Evolutionary conservation across 2,329 filamentous ascomycete species (phyloP), one percentile per base, ranked within the genome.

Genomic region (Monosporascus sp.): DNA sequence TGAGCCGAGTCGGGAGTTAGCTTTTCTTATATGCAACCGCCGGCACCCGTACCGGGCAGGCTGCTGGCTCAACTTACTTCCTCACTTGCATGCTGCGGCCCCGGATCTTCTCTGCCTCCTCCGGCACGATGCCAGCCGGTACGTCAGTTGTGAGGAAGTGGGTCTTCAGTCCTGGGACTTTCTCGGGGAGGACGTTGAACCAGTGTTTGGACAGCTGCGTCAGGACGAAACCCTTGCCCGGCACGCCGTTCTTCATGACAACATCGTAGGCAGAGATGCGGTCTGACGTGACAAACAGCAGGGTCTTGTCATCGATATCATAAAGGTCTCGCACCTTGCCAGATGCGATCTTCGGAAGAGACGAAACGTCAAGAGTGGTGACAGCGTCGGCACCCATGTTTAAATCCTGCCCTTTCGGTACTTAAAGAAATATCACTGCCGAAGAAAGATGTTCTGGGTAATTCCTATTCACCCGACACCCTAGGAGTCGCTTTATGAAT

Each of bases 211-310:
- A 70, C 54, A 75, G 63, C 56, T 70, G 65, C 27, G 74, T 78
- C 48, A 82, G 71, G 49, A 82, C 70, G 54, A 69, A 68, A 59
- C 81, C 81, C 72, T 83, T 83, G 65, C 73, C 65, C 46, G 75
- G 74, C 49, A 81, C 75, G 58, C 75, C 75, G 63, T 94, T 97
- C 63, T 82, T 75, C 44, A 64, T 55, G 46, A 64, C 58, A 3
- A 64, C 56, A 79, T 97, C 93, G 77, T 93, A 97, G 52, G 94
- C 94, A 24, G 90, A 96, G 69, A 97, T 94, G 60, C 94, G 87
- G 74, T 97, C 92, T 15, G 89, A 88, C 24, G 89, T 87, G 52
- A 92, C 84, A 67, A 96, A 93, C 52, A 96, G 85, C 5, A 96
- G 81, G 2, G 83, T 87, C 52, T 81, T 73, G 41, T 83, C 75